Percentiles rank a stretch among this genome's conserved stretches.
Conservation (phyloP, 306 rosid species). For the Ormosia semicastrata region DNA sequence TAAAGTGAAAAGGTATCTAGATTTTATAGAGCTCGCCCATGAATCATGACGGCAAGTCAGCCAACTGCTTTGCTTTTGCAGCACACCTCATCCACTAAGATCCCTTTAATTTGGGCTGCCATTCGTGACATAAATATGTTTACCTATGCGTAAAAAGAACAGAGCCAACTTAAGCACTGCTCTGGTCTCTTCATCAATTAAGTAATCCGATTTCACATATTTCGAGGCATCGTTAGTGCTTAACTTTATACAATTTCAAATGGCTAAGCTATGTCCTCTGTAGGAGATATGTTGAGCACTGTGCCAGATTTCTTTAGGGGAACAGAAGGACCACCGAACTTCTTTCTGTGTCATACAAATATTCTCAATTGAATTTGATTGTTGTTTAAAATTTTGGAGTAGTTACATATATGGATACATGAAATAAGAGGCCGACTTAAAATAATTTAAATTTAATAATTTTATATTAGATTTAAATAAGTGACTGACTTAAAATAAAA, state of each 20-base stretch:
- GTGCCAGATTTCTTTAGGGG: conserved; percentile 22
- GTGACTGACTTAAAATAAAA: too few species aligned
- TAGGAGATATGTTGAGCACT: conserved; percentile 22
- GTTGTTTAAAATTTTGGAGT: background rate
- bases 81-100: background rate
- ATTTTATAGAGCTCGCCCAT: background rate
- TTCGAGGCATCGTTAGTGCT: background rate
- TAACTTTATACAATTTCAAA: background rate
- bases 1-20: background rate
- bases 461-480: too few species aligned
- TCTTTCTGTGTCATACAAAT: background rate
- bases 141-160: background rate
- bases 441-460: too few species aligned
- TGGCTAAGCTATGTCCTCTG: background rate
- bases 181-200: background rate
- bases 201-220: background rate
- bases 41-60: background rate
- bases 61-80: background rate
- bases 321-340: background rate
- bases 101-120: background rate
- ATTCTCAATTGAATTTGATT: background rate
- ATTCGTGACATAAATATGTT: background rate
- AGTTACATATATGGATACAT: background rate
- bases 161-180: background rate
- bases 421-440: background rate